Percentiles rank a stretch among this genome's conserved stretches.
These are phyloP conservation scores for Achaetomiella virescens DNA, from an alignment of 495 filamentous ascomycete species.

Conservation along the genomic window DNA sequence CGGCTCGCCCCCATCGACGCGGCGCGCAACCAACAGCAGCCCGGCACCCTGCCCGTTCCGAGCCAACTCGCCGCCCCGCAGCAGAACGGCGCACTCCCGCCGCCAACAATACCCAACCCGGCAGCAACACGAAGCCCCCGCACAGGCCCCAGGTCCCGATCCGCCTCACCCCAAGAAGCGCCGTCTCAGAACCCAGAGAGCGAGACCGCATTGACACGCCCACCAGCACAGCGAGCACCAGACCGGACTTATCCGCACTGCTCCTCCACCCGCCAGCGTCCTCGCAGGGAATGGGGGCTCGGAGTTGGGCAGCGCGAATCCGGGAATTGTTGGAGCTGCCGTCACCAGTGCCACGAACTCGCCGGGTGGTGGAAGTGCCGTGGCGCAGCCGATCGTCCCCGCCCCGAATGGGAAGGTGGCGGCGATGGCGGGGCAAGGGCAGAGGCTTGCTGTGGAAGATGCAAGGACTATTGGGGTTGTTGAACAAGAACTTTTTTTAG, in stretches of 20 bases:
- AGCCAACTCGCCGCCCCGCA: neutral
- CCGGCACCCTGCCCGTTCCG: neutral
- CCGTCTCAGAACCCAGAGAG: neutral
- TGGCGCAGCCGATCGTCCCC: too few species aligned
- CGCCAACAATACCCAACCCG: neutral
- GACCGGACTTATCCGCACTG: slow-evolving; percentile 20
- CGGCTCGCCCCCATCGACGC: slow-evolving; percentile 19
- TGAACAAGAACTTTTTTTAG: neutral
- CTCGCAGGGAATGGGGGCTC: slow-evolving; percentile 11
- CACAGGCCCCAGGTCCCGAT: neutral
- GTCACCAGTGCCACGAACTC: slow-evolving; percentile 23
- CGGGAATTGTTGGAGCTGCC: slow-evolving; percentile 16
- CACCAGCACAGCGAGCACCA: neutral
- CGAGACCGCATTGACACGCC: neutral
- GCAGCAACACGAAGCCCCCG: neutral
- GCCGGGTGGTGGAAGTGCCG: too few species aligned
- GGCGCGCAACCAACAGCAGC: slow-evolving; percentile 16
- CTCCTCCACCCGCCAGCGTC: slow-evolving; percentile 32
- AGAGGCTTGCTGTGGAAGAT: too few species aligned
- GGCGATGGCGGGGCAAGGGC: too few species aligned
- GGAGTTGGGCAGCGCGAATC: slow-evolving; percentile 37
- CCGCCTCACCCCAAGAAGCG: slow-evolving; percentile 1
- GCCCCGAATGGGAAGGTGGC: too few species aligned
- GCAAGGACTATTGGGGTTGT: too few species aligned
- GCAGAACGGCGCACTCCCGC: neutral